Evolutionary conservation across 768 basidiomycete species (phyloP), one percentile per base, ranked within the genome.

Genomic region (Arthromyces matolae): DNA sequence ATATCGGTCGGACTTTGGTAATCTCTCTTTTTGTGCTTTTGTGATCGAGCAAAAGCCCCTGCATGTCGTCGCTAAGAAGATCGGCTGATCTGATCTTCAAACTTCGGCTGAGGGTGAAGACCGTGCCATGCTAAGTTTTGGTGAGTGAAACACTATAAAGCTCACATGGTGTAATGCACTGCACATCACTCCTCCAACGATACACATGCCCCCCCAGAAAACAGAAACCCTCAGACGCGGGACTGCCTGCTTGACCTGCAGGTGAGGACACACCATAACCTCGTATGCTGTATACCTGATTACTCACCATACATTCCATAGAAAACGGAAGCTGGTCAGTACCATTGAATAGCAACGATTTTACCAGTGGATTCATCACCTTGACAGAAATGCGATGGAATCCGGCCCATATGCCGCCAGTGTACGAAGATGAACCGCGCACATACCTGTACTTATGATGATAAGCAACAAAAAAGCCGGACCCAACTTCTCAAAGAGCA

Each of bases 311-410:
- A 27, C 10, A 16, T 39, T 22, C 9, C 27, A 18, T 43, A 76
- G 75, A 52, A 69, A 72, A 56, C 63, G 72, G 44, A 76, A 76
- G 53, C 57, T 76, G 57, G 75, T 76, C 54, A 49, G 71, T 49
- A 19, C 29, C 12, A 25, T 24, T 10, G 3, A 28, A n/a, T 14
- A 19, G 18, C 7, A 33, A 25, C 23, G 10, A 8, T 38, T 16
- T 25, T 23, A 3, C 18, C n/a, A 19, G 19, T 22, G n/a, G 16
- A 37, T 48, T 23, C 19, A 37, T 50, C 39, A 31, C n/a, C 36
- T 29, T 9, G n/a, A n/a, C 53, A 84, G 82, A 77, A 79, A 77
- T 84, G 82, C 58, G 79, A 82, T 56, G 80, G 80, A 14, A 61
- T 60, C 20, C 77, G 78, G 32, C 82, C 82, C 13, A 67, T 74